A percentile compares a stretch with the other conserved stretches of the same genome.
Conservation (phyloP, 129 eudicot genomes). For the sunflower (Helianthus annuus) region DNA sequence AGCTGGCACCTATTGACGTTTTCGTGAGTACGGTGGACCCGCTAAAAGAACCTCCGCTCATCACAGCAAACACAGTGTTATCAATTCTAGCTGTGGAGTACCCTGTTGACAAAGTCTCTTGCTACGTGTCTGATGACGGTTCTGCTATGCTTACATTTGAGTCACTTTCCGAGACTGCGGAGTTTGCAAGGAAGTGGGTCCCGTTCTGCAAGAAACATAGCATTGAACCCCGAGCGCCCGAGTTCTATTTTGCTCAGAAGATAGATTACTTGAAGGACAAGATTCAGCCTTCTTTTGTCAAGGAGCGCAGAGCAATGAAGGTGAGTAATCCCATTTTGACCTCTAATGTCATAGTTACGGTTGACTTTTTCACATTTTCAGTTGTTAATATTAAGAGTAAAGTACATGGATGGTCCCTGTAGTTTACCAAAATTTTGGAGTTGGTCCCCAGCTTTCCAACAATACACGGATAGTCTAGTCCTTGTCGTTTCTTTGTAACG, state of each 20-base stretch:
- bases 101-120: constrained; percentile 78
- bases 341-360: neutral
- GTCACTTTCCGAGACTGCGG: constrained; percentile 81
- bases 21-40: constrained; percentile 92
- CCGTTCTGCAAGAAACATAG: constrained; percentile 77
- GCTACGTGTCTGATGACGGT: constrained; percentile 87
- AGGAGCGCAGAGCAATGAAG: constrained; percentile 85
- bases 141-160: constrained; percentile 83
- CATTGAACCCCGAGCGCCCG: constrained; percentile 85
- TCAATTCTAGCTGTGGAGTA: constrained; percentile 86
- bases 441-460: no score
- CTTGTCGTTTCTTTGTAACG: no score
- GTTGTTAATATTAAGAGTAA: no score
- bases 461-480: no score
- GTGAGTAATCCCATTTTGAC: constrained; percentile 24
- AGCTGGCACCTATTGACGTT: constrained; percentile 61
- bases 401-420: no score
- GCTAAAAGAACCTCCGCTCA: constrained; percentile 74
- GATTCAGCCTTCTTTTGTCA: constrained; percentile 74
- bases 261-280: constrained; percentile 72
- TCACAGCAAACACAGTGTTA: constrained; percentile 82
- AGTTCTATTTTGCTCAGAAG: constrained; percentile 76
- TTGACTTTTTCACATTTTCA: neutral
- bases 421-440: no score
- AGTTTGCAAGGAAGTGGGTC: constrained; percentile 80